Base-by-base conservation (phyloP, 73 alveolate genomes). In the Paramecium sexaurelia region DNA sequence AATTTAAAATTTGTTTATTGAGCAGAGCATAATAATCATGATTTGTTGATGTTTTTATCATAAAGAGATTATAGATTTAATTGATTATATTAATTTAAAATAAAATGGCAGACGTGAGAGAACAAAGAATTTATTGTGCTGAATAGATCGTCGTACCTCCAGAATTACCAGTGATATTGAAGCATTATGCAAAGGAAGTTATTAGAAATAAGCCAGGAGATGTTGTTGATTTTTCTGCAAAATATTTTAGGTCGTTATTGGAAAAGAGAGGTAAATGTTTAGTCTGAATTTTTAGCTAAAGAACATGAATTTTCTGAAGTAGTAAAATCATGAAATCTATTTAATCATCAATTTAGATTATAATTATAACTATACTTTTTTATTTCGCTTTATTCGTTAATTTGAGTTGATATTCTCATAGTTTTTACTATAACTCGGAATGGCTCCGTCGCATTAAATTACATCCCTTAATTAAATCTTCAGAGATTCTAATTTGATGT, bases 121-220 rank as follows among this genome's bases (percentile, higher is more conserved):
- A 95, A 92, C 83, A 91, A 93, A 92, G 98, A 84, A 95, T 97
- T 29, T 96, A 96, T 85, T 95, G 98, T 66, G 98, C 99, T 20
- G 99, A 97, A 85, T 93, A 97, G 82, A 94, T 97, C 8, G 97
- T 93, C 32, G 99, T 97, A 27, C 95, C 97, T 66, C 94, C 93
- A 36, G 98, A 94, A 82, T 88, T 97, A 85, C 98, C 99, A 9
- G 91, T 85, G 24, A 94, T 97, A 41, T 75, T 96, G 43, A 92
- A 95, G 69, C 95, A 97, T 90, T 96, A 96, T 92, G 94, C 99
- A 33, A 97, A 97, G 93, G 98, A 94, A 78, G 99, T 97, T 24
- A 96, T 97, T 43, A 95, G 98, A 93, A 85, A 82, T 55, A 96
- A 96, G 85, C 99, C 99, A 4, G 93, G 55, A 55, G 95, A 96